These are phyloP conservation scores for Trichoderma atroviride DNA, from an alignment of 2,329 filamentous ascomycete species.

Conservation along the genomic window DNA sequence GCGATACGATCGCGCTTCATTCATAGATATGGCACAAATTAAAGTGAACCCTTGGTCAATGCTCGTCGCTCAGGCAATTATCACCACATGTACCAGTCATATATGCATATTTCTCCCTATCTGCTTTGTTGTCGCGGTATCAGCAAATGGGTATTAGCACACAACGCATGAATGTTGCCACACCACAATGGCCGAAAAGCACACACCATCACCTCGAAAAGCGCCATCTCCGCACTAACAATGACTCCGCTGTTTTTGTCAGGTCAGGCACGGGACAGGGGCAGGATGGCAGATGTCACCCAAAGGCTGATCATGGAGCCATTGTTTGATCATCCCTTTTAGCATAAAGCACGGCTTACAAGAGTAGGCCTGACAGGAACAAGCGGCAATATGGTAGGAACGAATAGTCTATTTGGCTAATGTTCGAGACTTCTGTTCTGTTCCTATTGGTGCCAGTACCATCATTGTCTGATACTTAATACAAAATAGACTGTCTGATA, in stretches of 20 bases:
- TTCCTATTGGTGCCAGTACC: not conserved
- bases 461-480: not conserved
- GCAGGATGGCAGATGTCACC: slow-evolving; percentile 16
- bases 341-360: slow-evolving; percentile 13
- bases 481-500: not conserved
- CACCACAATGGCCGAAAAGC: not conserved
- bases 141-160: not conserved
- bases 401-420: not conserved
- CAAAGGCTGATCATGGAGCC: slow-evolving; percentile 16
- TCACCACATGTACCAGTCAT: not conserved
- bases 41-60: slow-evolving; percentile 15
- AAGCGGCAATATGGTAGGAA: not conserved
- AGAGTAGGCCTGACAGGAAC: not conserved
- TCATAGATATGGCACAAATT: not conserved
- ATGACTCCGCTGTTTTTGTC: slow-evolving; percentile 9
- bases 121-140: too few species aligned
- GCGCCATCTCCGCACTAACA: not conserved
- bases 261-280: slow-evolving; percentile 7
- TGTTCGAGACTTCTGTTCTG: not conserved
- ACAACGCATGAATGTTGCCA: not conserved
- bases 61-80: slow-evolving; percentile 8
- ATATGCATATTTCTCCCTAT: not conserved
- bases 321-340: slow-evolving; percentile 19
- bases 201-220: not conserved
- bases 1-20: not conserved